Conservation (phyloP, 2,329 filamentous ascomycete genomes). For the Colletotrichum endophyticum region DNA sequence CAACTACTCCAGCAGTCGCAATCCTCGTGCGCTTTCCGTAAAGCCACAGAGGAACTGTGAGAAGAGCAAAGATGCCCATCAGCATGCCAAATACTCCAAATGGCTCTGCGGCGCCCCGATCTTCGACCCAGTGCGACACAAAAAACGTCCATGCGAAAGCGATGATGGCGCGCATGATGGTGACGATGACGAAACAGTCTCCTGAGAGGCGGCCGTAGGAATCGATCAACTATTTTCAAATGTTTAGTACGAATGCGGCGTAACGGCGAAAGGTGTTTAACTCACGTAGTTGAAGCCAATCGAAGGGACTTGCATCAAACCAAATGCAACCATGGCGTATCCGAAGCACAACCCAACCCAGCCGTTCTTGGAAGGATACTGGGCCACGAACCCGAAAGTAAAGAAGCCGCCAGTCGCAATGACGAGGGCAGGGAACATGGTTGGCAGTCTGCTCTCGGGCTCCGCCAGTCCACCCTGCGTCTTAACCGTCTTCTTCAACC, state of each 20-base stretch:
- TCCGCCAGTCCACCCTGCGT: conserved; percentile 33
- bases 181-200: conserved; percentile 60
- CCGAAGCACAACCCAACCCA: conserved; percentile 40
- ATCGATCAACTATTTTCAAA: conserved; percentile 49
- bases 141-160: conserved; percentile 62
- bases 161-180: conserved; percentile 51
- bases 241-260: neutral
- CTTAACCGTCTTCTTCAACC: conserved; percentile 25
- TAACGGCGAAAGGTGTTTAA: neutral
- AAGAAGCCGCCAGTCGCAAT: conserved; percentile 36
- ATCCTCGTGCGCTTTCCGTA: conserved; percentile 42
- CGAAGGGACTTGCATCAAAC: conserved; percentile 41
- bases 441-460: conserved; percentile 35
- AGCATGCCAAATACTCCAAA: conserved; percentile 59
- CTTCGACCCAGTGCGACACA: conserved; percentile 49
- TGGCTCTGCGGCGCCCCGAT: conserved; percentile 46
- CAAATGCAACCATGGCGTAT: conserved; percentile 41
- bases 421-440: conserved; percentile 32
- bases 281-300: conserved; percentile 45
- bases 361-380: conserved; percentile 28
- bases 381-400: conserved; percentile 41
- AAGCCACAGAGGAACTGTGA: conserved; percentile 37
- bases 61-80: conserved; percentile 51
- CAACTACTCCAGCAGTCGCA: conserved; percentile 26
- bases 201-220: conserved; percentile 49